These are phyloP conservation scores for Hyaloperonospora brassicae DNA, from an alignment of 352 stramenopile genomes.

Conservation along the genomic window DNA sequence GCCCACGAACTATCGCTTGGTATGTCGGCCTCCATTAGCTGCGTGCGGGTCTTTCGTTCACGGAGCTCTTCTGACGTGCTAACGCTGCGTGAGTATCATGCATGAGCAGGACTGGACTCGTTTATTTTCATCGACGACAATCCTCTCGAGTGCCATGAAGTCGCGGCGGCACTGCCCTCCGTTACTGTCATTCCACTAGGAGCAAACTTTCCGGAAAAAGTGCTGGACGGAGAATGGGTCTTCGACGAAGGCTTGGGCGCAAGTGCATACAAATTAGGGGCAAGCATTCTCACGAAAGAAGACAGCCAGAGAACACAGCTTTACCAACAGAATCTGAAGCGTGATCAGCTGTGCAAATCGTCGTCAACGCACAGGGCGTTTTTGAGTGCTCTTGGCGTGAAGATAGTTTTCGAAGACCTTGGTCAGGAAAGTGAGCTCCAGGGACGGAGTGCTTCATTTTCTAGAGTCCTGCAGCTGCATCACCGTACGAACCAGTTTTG, in stretches of 20 bases:
- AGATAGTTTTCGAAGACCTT: slow-evolving; percentile 55
- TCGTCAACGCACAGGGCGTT: slow-evolving; percentile 44
- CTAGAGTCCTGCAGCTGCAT: slow-evolving; percentile 51
- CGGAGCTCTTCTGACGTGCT: not conserved
- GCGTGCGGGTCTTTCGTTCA: not conserved
- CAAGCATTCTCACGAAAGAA: slow-evolving; percentile 27
- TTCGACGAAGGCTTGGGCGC: slow-evolving; percentile 30
- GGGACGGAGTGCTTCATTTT: slow-evolving; percentile 22
- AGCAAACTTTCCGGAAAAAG: slow-evolving; percentile 22
- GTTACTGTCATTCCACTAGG: slow-evolving; percentile 46
- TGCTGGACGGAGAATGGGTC: slow-evolving; percentile 44
- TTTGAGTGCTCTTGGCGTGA: slow-evolving; percentile 55
- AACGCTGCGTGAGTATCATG: not conserved
- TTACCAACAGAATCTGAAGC: slow-evolving; percentile 51
- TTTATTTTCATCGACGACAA: slow-evolving; percentile 77
- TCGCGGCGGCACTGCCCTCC: slow-evolving; percentile 33
- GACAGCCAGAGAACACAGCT: slow-evolving; percentile 41
- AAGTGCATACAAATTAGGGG: not conserved
- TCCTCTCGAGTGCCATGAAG: slow-evolving; percentile 58
- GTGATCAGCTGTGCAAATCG: slow-evolving; percentile 25
- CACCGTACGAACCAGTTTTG: slow-evolving; percentile 74
- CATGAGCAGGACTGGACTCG: slow-evolving; percentile 39
- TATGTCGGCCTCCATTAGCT: slow-evolving; percentile 9
- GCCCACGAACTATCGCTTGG: slow-evolving; percentile 45
- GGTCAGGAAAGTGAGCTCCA: slow-evolving; percentile 13